Percentiles rank a stretch among this genome's conserved stretches.
Conservation (phyloP, 257 asterid genomes). For the Solanum paucissectum region DNA sequence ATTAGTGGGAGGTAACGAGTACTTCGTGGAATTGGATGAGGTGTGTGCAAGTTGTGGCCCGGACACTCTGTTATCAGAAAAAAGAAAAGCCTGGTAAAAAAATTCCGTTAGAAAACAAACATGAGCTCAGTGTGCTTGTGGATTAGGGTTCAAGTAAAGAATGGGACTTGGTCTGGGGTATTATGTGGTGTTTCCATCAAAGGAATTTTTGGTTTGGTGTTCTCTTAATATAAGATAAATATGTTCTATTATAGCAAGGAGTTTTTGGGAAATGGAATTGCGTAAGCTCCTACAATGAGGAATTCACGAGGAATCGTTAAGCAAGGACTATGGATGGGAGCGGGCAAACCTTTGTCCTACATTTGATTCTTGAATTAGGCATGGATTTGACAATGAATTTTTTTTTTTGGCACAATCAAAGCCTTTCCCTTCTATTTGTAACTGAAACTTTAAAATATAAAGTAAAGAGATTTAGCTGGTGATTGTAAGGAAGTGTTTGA, state of each 20-base stretch:
- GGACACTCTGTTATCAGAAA: neutral
- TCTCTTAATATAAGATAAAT: neutral
- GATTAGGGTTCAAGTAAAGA: neutral
- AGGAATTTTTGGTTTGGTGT: neutral
- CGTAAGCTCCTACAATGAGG: neutral
- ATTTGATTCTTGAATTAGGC: neutral
- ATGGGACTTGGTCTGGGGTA: neutral
- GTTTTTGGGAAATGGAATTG: neutral
- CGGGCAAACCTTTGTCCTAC: neutral
- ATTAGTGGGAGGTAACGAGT: neutral
- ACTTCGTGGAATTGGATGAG: neutral
- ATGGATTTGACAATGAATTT: neutral
- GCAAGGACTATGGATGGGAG: neutral
- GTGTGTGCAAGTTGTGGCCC: neutral
- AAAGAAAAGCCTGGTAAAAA: neutral
- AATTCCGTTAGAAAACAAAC: neutral
- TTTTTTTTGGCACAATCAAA: neutral
- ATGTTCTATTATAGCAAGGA: neutral
- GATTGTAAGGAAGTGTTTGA: neutral
- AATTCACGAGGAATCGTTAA: neutral
- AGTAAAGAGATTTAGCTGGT: neutral
- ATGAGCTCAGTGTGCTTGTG: neutral
- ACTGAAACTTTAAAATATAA: neutral
- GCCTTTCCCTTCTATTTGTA: neutral
- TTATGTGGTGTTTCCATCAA: neutral